Base-by-base conservation (phyloP, 139 green algal species). In the Chlorella sp. region DNA sequence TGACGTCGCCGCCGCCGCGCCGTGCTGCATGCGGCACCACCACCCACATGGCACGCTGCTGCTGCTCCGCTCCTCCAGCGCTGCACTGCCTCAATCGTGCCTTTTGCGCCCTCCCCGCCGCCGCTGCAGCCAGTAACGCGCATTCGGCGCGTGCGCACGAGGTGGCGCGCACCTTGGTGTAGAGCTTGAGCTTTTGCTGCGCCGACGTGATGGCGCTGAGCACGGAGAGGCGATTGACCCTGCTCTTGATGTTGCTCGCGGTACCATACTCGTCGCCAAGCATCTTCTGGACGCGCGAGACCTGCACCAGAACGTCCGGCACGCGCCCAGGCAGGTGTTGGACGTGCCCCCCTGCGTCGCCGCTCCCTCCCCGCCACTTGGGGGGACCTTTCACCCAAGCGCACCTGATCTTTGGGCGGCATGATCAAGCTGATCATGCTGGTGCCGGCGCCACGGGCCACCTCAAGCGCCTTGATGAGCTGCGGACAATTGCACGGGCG, bases 351-450 rank as follows among this genome's bases (percentile, higher is more conserved):
- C 59, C 26, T 68, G 62, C 62, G n/a, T n/a, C n/a, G n/a, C n/a
- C n/a, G n/a, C n/a, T n/a, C n/a, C n/a, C n/a, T n/a, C n/a, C n/a
- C n/a, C n/a, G n/a, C n/a, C n/a, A n/a, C n/a, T n/a, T n/a, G n/a
- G n/a, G n/a, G n/a, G n/a, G n/a, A n/a, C n/a, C n/a, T n/a, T n/a
- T n/a, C n/a, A n/a, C n/a, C n/a, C n/a, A n/a, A n/a, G n/a, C 81
- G 5, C 42, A 91, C 91, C 90, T 99, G 95, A 80, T 97, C 96
- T 72, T 98, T 96, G 0, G 96, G 95, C 29, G 95, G 95, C 86
- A 99, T 95, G 71, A 99, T 98, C 1, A 99, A 80, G 60, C 85
- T 95, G 75, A 99, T 99, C 95, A 99, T 99, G 67, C 89, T 97
- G 23, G 95, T 99, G n/a, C 95, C 95, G 79, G 98, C 98, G 34